Evolutionary conservation across 2,329 filamentous ascomycete genomes (phyloP).

Genomic region (Simplicillium aogashimaense): DNA sequence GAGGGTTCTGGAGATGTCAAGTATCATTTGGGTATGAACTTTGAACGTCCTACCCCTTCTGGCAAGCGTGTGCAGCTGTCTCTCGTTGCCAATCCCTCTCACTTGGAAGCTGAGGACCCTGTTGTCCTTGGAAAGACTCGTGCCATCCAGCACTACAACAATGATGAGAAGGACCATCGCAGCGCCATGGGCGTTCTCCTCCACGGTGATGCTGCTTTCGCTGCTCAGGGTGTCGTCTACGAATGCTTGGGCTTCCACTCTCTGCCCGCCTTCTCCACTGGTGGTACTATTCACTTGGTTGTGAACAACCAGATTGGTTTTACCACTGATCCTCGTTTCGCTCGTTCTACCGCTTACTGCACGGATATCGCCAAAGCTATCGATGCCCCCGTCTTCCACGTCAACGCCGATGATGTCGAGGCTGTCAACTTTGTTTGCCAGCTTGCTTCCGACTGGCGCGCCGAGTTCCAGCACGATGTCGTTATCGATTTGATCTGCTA

Average conservation of each 20-base stretch:
- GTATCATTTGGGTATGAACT: constrained; percentile 99
- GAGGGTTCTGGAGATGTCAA: constrained; percentile 98
- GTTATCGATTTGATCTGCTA: constrained; percentile 98
- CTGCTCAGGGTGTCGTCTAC: constrained; percentile 94
- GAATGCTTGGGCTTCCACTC: constrained; percentile 97
- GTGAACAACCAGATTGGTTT: constrained; percentile 99
- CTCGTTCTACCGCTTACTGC: constrained; percentile 96
- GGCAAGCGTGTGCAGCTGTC: constrained; percentile 99
- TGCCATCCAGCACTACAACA: constrained; percentile 98
- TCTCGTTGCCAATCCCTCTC: constrained; percentile 94
- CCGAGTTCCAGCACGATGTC: constrained; percentile 96
- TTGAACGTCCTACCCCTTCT: constrained; percentile 93
- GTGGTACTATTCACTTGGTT: constrained; percentile 91
- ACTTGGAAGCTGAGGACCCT: constrained; percentile 95
- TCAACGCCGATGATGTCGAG: constrained; percentile 97
- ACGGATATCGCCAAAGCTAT: constrained; percentile 99
- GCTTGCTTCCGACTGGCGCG: constrained; percentile 93
- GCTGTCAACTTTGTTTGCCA: constrained; percentile 98
- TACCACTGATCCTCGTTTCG: constrained; percentile 95
- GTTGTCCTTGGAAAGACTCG: constrained; percentile 96
- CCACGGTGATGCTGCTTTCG: constrained; percentile 95
- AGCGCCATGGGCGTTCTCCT: constrained; percentile 93
- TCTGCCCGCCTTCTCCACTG: constrained; percentile 90
- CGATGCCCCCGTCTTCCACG: constrained; percentile 96
- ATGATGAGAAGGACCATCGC: constrained; percentile 80